Base-by-base conservation (phyloP, 2,329 filamentous ascomycete species). In the Pseudocercospora crystallina region DNA sequence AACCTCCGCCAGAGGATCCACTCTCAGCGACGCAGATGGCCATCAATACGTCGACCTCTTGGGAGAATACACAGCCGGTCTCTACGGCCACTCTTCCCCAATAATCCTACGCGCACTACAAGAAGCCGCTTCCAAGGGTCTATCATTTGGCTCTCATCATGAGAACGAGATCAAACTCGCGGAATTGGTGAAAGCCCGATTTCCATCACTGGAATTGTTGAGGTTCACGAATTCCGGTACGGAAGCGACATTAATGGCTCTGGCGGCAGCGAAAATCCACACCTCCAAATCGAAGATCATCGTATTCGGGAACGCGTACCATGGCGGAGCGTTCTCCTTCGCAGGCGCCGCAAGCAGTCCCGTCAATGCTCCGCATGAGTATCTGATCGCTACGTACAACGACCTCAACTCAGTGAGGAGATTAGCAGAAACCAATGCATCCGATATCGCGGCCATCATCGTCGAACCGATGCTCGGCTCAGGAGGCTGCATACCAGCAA, bases 181-280 rank as follows among this genome's bases (percentile, higher is more conserved):
- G 0, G 60, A 67, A 8, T 62, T 75, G n/a, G 63, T 86, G n/a
- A 78, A 75, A 49, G 59, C 68, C 8, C 73, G 83, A 3, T 85
- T 86, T 57, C 60, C 65, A 0, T 59, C 61, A 8, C 68, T 85
- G 5, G 80, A 83, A 5, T 72, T 75, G 10, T 68, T 85, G 3
- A 74, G 84, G 1, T 85, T 86, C 65, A 76, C 79, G 36, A 86
- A 86, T 65, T 84, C 81, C 0, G 84, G 84, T 2, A 87, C 84
- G 0, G 84, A 86, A 64, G 82, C 82, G 4, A 86, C 82, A 43
- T 71, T 81, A 5, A 78, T 83, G 61, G 82, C 82, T 2, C 62
- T 86, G 1, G 77, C 76, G 3, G 76, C 73, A 1, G 82, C 81
- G 0, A 73, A 77, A 8, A 69, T 69, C 13, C 80, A 71, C 39